phyloP scores from a whole-genome alignment of 305 asterid genomes.

The Ilex paraguariensis region DNA sequence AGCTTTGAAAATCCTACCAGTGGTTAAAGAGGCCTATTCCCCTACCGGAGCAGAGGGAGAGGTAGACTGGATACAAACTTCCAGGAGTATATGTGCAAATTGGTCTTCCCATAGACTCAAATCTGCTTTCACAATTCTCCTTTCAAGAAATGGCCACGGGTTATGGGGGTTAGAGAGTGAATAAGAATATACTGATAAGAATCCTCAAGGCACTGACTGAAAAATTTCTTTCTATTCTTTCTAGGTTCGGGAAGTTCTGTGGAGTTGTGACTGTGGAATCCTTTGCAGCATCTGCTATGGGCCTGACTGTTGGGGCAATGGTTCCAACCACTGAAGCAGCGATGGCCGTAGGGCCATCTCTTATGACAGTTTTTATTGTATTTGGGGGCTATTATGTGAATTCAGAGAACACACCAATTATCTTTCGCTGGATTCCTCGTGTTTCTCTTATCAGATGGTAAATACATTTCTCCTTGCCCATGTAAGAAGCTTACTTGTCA shows the following conservation, averaged over 20 bases:
- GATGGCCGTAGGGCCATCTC: conserved; percentile 92
- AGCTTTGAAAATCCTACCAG: too few relatives aligned
- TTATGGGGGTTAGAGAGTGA: too few relatives aligned
- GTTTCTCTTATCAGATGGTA: conserved; percentile 97
- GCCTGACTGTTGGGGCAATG: conserved; percentile 96
- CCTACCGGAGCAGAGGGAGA: too few relatives aligned
- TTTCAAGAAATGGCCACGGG: too few relatives aligned
- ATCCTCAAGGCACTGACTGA: conserved; percentile 16
- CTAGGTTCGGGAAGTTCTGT: conserved; percentile 85
- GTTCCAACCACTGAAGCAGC: conserved; percentile 98
- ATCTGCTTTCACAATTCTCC: too few relatives aligned
- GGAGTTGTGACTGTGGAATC: conserved; percentile 89
- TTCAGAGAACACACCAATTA: conserved; percentile 83
- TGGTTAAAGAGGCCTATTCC: too few relatives aligned
- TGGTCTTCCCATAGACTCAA: too few relatives aligned
- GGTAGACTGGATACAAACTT: too few relatives aligned
- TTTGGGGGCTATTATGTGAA: conserved; percentile 97
- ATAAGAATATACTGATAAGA: neutral
- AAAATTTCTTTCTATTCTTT: conserved; percentile 9
- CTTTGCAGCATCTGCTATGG: conserved; percentile 97
- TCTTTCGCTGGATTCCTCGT: conserved; percentile 95
- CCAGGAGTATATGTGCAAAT: too few relatives aligned
- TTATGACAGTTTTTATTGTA: conserved; percentile 95
- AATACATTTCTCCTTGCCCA: neutral
- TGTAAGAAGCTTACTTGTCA: neutral